These are phyloP conservation scores for Solanum chiquidenum DNA, from an alignment of 257 asterid species.

Conservation along the genomic window DNA sequence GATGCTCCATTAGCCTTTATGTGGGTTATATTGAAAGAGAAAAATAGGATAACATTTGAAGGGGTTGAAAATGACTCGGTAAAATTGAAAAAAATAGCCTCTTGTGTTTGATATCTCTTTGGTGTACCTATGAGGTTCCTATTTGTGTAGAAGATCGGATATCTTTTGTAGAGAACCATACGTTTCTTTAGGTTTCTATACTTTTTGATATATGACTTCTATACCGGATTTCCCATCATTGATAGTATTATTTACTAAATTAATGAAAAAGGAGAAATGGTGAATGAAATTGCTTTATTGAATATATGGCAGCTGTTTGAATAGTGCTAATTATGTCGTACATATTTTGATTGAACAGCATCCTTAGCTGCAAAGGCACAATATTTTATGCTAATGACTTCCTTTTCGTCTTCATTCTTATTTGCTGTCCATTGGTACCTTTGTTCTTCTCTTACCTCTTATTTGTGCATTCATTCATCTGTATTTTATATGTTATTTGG, in stretches of 20 bases:
- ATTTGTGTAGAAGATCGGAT: neutral
- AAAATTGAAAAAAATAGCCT: neutral
- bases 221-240: neutral
- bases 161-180: neutral
- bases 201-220: neutral
- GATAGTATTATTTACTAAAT: neutral
- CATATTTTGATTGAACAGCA: neutral
- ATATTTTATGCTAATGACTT: neutral
- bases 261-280: neutral
- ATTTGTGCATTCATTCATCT: neutral
- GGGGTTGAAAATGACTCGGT: neutral
- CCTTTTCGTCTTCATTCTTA: neutral
- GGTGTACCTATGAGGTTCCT: neutral
- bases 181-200: neutral
- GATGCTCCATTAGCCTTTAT: neutral
- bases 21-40: neutral
- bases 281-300: neutral
- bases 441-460: neutral
- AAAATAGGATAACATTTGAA: neutral
- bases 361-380: neutral
- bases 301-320: neutral
- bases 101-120: neutral
- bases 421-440: neutral
- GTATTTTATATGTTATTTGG: neutral
- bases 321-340: neutral